Evolutionary conservation across 2,329 filamentous ascomycete species (phyloP).

Genomic region (Tolypocladium guangdongense): DNA sequence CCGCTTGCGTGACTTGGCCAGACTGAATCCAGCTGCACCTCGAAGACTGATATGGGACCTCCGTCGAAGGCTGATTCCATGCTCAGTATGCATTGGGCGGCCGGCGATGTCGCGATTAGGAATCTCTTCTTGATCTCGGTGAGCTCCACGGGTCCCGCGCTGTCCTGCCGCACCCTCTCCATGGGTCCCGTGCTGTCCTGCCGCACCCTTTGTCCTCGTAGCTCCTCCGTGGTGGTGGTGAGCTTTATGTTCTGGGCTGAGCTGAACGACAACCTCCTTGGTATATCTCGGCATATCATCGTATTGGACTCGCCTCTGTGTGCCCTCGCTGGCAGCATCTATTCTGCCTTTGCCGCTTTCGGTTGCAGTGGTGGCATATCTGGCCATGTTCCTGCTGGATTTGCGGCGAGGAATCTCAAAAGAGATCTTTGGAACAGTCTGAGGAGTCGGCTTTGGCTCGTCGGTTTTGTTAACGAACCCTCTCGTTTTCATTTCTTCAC

Average conservation of each 20-base stretch:
- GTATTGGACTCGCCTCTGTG: neutral
- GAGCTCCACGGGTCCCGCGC: neutral
- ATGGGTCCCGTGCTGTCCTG: neutral
- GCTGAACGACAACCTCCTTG: neutral
- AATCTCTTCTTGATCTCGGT: conserved; percentile 8
- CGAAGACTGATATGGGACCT: conserved; percentile 44
- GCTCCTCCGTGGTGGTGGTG: conserved; percentile 2
- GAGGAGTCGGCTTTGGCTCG: neutral
- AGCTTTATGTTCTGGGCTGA: conserved; percentile 1
- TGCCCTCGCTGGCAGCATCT: neutral
- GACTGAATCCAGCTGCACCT: conserved; percentile 38
- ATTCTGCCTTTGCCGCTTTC: neutral
- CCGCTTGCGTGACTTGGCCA: conserved; percentile 43
- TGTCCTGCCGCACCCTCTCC: too few relatives aligned
- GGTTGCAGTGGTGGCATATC: neutral
- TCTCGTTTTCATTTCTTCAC: conserved; percentile 2
- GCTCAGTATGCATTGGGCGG: conserved; percentile 15
- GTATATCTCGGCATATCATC: neutral
- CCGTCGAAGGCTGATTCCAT: conserved; percentile 33
- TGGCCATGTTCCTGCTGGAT: conserved; percentile 6
- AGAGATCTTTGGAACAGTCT: neutral
- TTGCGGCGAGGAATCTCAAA: conserved; percentile 4
- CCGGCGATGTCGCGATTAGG: conserved; percentile 14
- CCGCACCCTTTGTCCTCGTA: neutral
- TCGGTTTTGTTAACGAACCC: neutral